Evolutionary conservation across 768 basidiomycete genomes (phyloP), one percentile per base, ranked within the genome.

Genomic region (Termitomyces titanicus): DNA sequence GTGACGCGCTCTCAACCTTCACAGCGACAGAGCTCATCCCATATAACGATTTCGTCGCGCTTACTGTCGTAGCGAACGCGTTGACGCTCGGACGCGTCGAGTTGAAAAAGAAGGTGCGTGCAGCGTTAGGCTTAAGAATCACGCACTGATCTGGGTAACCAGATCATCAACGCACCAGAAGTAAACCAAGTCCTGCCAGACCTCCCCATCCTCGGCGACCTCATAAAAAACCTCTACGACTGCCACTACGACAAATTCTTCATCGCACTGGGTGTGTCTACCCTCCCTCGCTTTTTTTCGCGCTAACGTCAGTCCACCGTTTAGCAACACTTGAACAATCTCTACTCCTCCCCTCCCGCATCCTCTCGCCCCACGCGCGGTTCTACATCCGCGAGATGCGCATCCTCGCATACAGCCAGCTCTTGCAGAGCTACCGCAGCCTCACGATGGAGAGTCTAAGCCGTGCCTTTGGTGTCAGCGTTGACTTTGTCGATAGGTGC

Each of bases 221-320:
- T 92, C 51, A 84, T 90, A 53, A 90, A 89, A 64, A 94, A 83
- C 61, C 76, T 99, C 5, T 95, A 95, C 69, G 90, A 95, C 55
- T 92, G 91, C 61, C 91, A 95, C 63, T 99, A 98, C 68, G 85
- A 92, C 66, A 92, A 94, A 58, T 94, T 98, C 74, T 99, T 98
- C 70, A 71, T 86, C 34, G 88, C 95, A 0, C 82, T 98, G 18
- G 92, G 91, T 92, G 60, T 20, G 77, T 63, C 54, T 34, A 55
- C 20, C 10, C 22, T 46, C 15, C 46, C 38, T 3, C 25, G 48
- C 44, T 0, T 1, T 5, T n/a, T 1, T n/a, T 33, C 40, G 15
- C 45, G 18, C 52, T 58, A 22, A 54, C 31, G 12, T 35, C 31
- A 44, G n/a, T n/a, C n/a, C 25, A 31, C 40, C 17, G 12, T 5